These are phyloP conservation scores for Seiridium cupressi DNA, from an alignment of 2,329 filamentous ascomycete genomes.

Conservation along the genomic window DNA sequence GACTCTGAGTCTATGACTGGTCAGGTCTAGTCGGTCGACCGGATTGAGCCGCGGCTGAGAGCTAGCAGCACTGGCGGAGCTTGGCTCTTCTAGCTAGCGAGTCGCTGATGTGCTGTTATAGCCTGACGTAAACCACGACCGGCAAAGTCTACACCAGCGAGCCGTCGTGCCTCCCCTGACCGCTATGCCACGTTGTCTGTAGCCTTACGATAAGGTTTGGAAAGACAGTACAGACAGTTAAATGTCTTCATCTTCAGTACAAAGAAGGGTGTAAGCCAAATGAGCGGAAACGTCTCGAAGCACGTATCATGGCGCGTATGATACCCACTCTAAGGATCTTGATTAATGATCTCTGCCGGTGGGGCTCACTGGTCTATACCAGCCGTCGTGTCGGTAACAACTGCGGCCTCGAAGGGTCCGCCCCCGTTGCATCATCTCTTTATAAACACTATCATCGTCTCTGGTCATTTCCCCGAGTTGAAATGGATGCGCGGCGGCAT, in stretches of 20 bases:
- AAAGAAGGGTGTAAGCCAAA: not conserved
- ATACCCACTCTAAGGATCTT: not conserved
- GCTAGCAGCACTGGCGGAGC: not conserved
- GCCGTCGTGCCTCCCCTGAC: not conserved
- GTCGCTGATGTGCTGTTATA: not conserved
- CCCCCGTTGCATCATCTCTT: not conserved
- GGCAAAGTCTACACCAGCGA: not conserved
- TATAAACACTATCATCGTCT: not conserved
- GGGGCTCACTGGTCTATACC: not conserved
- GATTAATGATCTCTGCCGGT: not conserved
- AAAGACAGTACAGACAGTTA: not conserved
- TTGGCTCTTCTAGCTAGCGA: not conserved
- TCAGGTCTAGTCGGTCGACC: not conserved
- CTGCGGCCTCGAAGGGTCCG: not conserved
- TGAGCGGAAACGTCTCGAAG: not conserved
- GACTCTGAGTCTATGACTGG: not conserved
- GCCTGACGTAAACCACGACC: not conserved
- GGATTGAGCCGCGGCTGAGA: not conserved
- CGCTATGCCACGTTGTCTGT: not conserved
- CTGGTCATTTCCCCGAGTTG: not conserved
- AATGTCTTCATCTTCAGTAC: not conserved
- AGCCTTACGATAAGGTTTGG: not conserved
- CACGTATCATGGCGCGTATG: not conserved
- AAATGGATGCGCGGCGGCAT: not conserved
- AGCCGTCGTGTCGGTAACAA: not conserved